Conservation (phyloP, 2,329 filamentous ascomycete species). For the Beauveria brongniartii region DNA sequence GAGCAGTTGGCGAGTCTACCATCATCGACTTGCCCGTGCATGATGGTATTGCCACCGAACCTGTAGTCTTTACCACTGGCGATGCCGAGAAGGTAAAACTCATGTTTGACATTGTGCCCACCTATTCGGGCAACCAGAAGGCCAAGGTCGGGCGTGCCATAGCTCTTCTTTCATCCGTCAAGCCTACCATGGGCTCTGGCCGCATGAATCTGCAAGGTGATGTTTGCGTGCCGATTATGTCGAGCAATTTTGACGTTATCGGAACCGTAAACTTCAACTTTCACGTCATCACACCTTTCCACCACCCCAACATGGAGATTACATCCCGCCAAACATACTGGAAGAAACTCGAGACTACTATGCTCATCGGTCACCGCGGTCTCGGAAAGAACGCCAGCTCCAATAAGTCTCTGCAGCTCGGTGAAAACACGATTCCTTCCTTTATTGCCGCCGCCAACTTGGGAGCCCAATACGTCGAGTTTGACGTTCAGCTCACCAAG, state of each 20-base stretch:
- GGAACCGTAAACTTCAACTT: conserved; percentile 97
- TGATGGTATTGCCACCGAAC: conserved; percentile 88
- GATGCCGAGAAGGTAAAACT: conserved; percentile 79
- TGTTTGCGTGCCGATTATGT: conserved; percentile 83
- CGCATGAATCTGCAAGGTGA: conserved; percentile 91
- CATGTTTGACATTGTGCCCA: conserved; percentile 90
- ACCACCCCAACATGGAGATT: conserved; percentile 87
- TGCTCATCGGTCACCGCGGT: conserved; percentile 66
- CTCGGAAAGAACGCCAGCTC: conserved; percentile 84
- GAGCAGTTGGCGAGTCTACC: conserved; percentile 77
- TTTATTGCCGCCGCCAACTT: conserved; percentile 95
- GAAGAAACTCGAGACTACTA: conserved; percentile 84
- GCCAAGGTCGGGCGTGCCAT: conserved; percentile 84
- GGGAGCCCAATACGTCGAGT: conserved; percentile 67
- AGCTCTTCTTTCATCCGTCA: conserved; percentile 78
- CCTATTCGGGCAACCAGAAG: conserved; percentile 84
- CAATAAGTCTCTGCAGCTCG: conserved; percentile 82
- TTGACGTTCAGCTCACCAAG: conserved; percentile 96
- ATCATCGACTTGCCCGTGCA: conserved; percentile 90
- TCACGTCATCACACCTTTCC: conserved; percentile 86
- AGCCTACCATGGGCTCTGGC: conserved; percentile 72
- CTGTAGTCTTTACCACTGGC: conserved; percentile 76
- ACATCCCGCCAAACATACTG: conserved; percentile 90
- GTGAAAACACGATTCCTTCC: conserved; percentile 91
- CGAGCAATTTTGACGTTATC: conserved; percentile 79